Evolutionary conservation across 208 protist species (phyloP).

Genomic region (Crithidia brevicula): DNA sequence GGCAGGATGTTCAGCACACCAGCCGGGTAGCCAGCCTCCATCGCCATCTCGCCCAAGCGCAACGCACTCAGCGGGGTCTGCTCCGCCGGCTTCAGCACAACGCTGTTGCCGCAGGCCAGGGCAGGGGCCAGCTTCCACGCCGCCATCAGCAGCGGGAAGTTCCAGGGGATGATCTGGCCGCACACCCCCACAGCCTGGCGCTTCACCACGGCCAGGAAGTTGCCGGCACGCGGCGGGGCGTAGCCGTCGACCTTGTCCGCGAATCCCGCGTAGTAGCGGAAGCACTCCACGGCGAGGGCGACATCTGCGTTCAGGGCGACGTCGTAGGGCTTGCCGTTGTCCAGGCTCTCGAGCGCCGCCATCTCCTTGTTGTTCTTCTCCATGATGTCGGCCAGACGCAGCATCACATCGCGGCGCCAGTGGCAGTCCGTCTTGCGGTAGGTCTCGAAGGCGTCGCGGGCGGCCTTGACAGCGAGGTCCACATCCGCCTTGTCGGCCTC

Average conservation of each 20-base stretch:
- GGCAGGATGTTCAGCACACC: slow-evolving; percentile 90
- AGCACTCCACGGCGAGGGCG: slow-evolving; percentile 46
- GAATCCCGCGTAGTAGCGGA: slow-evolving; percentile 91
- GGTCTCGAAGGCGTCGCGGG: slow-evolving; percentile 60
- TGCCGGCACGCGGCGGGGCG: slow-evolving; percentile 57
- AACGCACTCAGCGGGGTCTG: slow-evolving; percentile 89
- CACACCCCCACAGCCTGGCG: slow-evolving; percentile 88
- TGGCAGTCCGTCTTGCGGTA: slow-evolving; percentile 53
- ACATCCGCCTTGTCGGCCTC: slow-evolving; percentile 84
- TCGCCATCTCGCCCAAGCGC: slow-evolving; percentile 71
- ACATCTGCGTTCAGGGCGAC: slow-evolving; percentile 71
- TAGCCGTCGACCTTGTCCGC: slow-evolving; percentile 92
- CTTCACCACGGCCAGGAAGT: slow-evolving; percentile 69
- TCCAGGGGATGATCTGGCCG: slow-evolving; percentile 91
- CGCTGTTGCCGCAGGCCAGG: slow-evolving; percentile 82
- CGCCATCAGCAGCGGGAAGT: slow-evolving; percentile 91
- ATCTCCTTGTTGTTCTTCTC: slow-evolving; percentile 69
- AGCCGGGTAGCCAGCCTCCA: slow-evolving; percentile 84
- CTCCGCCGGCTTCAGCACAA: slow-evolving; percentile 92
- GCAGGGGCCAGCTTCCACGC: slow-evolving; percentile 89
- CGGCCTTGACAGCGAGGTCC: slow-evolving; percentile 82
- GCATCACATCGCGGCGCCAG: slow-evolving; percentile 62
- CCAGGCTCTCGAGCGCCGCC: slow-evolving; percentile 80
- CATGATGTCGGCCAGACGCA: slow-evolving; percentile 81
- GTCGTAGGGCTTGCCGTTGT: slow-evolving; percentile 91